Conservation (phyloP, 2,329 filamentous ascomycete genomes). For the Pseudogymnoascus sp. region DNA sequence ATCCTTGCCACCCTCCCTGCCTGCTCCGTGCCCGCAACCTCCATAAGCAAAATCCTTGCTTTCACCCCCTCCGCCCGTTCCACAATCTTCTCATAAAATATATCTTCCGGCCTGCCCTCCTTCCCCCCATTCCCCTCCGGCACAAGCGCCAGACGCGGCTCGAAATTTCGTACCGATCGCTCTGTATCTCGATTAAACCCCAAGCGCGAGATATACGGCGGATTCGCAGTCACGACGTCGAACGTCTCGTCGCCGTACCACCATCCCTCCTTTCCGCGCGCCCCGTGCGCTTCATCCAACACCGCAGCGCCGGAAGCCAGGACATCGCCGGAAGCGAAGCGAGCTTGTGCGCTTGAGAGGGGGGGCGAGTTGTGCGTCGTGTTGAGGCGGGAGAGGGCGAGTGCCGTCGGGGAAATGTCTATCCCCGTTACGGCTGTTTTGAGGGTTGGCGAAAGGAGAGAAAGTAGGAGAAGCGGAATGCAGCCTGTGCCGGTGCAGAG, state of each 20-base stretch:
- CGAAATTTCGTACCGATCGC: constrained; percentile 71
- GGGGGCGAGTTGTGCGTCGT: constrained; percentile 31
- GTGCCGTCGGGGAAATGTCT: constrained; percentile 62
- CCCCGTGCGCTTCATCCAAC: background rate
- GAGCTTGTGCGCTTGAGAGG: background rate
- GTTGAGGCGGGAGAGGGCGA: constrained; percentile 61
- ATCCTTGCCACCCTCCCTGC: constrained; percentile 54
- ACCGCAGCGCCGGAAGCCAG: constrained; percentile 28
- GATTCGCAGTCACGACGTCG: constrained; percentile 71
- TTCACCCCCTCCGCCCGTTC: constrained; percentile 42
- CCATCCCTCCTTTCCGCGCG: background rate
- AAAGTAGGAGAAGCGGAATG: constrained; percentile 70
- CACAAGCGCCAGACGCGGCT: constrained; percentile 75
- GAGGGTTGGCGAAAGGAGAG: constrained; percentile 43
- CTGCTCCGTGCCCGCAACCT: constrained; percentile 65
- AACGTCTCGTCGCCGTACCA: background rate
- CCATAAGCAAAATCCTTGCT: constrained; percentile 56
- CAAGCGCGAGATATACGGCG: constrained; percentile 71
- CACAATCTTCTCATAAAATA: constrained; percentile 64
- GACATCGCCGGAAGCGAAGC: constrained; percentile 32
- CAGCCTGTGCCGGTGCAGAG: constrained; percentile 89
- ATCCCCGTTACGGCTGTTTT: constrained; percentile 60
- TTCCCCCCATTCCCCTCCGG: constrained; percentile 33
- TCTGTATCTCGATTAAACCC: constrained; percentile 57
- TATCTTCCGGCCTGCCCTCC: constrained; percentile 33